Conservation (phyloP, 73 alveolate genomes). For the Paramecium bursaria region DNA sequence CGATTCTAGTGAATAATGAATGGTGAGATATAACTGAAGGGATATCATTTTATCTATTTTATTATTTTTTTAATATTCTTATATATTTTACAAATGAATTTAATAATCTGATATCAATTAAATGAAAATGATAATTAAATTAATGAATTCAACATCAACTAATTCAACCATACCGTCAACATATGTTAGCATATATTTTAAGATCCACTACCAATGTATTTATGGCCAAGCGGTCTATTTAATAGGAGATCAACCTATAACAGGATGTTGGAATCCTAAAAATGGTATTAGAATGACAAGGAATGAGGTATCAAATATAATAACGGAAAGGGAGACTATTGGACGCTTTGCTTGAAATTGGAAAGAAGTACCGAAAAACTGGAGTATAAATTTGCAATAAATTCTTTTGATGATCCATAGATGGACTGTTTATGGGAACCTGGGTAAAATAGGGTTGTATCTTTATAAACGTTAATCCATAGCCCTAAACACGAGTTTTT, state of each 20-base stretch:
- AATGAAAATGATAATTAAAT: no score
- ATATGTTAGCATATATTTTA: constrained; percentile 26
- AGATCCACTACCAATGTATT: constrained; percentile 28
- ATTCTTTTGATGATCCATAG: not conserved
- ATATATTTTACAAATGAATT: no score
- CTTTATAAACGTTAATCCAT: not conserved
- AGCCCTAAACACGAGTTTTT: constrained; percentile 16
- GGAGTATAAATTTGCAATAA: constrained; percentile 40
- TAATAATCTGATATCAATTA: no score
- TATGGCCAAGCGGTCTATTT: constrained; percentile 22
- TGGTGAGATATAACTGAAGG: no score
- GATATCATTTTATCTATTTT: no score
- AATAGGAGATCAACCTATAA: constrained; percentile 5
- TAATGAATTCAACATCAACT: constrained; percentile 15
- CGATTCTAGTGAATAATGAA: no score
- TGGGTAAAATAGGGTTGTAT: constrained; percentile 28
- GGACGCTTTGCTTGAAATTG: constrained; percentile 37
- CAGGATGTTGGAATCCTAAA: constrained; percentile 38
- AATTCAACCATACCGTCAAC: not conserved
- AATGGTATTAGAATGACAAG: not conserved
- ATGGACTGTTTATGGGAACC: constrained; percentile 40
- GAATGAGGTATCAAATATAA: constrained; percentile 5
- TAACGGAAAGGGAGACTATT: not conserved
- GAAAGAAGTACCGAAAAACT: constrained; percentile 25
- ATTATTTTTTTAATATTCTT: no score